Base-by-base conservation (phyloP, 805 yeast species). In the Metschnikowia lunata region DNA sequence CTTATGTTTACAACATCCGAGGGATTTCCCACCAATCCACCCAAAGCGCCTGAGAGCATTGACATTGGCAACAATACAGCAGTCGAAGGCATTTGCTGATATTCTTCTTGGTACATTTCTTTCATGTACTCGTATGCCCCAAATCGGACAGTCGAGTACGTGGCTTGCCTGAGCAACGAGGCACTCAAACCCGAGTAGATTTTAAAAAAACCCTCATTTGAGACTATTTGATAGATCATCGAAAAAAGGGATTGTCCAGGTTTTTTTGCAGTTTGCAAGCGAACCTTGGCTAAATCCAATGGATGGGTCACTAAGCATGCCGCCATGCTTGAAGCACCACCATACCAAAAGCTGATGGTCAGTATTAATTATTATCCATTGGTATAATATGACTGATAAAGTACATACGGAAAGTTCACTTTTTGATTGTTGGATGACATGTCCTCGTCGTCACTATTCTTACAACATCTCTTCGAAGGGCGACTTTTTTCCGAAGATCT, bases 21-120 rank as follows among this genome's bases (percentile, higher is more conserved):
- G 4, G 96, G 95, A 59, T 88, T 88, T 18, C 96, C 96, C 2
- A 85, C 84, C 18, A 87, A 64, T 8, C 95, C 95, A 48, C 96
- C 96, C 46, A 80, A 63, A 26, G 83, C 85, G 42, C 96, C 96
- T 10, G 90, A 79, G n/a, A 84, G 51, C 93, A 88, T 86, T 5
- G 95, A 86, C 65, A 82, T 74, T 8, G 91, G 88, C 43, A 88
- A 67, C 42, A 88, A 70, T 13, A 78, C 73, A 7, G 72, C 58
- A 43, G 87, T 80, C 6, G 82, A 74, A 6, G 84, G 85, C 40
- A 62, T 63, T 15, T 66, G 68, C 8, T 63, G 52, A 28, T 75
- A 71, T 11, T 63, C 63, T 30, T 72, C 66, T 27, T 71, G 63
- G 28, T 65, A 62, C 15, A 50, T 36, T 36, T 82, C 88, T 56